A percentile compares a stretch with the other conserved stretches of the same genome.
Conservation (phyloP, 2,329 filamentous ascomycete genomes). For the Fusarium mexicanum region DNA sequence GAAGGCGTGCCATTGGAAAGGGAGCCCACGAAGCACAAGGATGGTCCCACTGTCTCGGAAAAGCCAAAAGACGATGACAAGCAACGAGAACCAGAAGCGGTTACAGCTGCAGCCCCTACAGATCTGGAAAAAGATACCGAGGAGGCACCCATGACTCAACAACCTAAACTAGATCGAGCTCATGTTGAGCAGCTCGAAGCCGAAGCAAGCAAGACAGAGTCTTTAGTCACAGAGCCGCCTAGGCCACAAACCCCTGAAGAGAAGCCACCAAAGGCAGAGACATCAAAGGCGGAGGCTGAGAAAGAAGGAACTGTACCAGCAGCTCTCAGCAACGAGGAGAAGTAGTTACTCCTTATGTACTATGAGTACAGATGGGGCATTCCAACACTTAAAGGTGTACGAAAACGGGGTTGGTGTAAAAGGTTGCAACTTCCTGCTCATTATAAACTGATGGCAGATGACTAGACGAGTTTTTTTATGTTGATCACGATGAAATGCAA, state of each 20-base stretch:
- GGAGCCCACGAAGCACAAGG: not conserved
- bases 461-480: slow-evolving; percentile 35
- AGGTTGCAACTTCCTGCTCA: slow-evolving; percentile 4
- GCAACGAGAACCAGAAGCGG: not conserved
- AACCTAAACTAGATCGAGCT: not conserved
- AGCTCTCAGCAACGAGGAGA: not conserved
- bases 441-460: slow-evolving; percentile 9
- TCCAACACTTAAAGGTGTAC: not conserved
- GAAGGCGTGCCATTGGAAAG: not conserved
- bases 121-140: not conserved
- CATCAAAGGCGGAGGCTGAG: not conserved
- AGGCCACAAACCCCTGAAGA: not conserved
- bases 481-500: slow-evolving; percentile 22
- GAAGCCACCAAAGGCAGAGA: not conserved
- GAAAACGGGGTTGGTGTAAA: not conserved
- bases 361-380: not conserved
- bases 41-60: not conserved
- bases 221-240: not conserved
- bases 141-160: slow-evolving; percentile 5
- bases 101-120: not conserved
- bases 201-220: not conserved
- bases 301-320: not conserved
- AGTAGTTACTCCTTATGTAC: not conserved
- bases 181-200: not conserved
- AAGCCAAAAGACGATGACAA: not conserved